Evolutionary conservation across 2,329 filamentous ascomycete species (phyloP).

Genomic region (Ustulina deusta): DNA sequence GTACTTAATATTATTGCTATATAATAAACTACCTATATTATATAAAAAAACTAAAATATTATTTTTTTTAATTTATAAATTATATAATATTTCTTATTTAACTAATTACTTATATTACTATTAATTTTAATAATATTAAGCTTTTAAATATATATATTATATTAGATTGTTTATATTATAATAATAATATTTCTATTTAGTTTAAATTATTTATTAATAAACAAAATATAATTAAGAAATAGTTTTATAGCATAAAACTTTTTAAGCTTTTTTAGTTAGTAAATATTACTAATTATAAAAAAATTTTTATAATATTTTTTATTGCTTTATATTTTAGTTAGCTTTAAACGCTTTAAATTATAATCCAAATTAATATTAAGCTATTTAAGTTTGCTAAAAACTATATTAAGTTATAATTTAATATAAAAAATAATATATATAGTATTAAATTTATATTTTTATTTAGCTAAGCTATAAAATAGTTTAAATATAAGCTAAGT

Average conservation of each 20-base stretch:
- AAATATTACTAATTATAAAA: not conserved
- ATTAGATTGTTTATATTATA: not conserved
- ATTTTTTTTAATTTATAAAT: not conserved
- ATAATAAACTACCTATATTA: not conserved
- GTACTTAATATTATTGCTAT: not conserved
- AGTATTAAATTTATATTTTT: not conserved
- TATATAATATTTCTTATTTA: not conserved
- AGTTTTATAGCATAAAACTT: not conserved
- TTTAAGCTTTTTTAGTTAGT: not conserved
- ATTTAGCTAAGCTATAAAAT: not conserved
- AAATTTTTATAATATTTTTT: slow-evolving; percentile 1
- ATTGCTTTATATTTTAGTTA: not conserved
- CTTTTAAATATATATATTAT: slow-evolving; percentile 1
- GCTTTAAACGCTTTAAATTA: slow-evolving; percentile 4
- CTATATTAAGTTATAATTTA: not conserved
- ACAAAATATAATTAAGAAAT: not conserved
- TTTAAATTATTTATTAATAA: slow-evolving; percentile 4
- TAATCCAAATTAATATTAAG: not conserved
- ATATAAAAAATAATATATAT: not conserved
- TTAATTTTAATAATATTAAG: not conserved
- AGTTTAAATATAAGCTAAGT: not conserved
- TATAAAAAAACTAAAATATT: not conserved
- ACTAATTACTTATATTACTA: not conserved
- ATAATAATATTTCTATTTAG: not conserved
- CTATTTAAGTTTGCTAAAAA: not conserved